Evolutionary conservation across 2,329 filamentous ascomycete species (phyloP), one percentile per base, ranked within the genome.

Genomic region (Mycogone perniciosa): DNA sequence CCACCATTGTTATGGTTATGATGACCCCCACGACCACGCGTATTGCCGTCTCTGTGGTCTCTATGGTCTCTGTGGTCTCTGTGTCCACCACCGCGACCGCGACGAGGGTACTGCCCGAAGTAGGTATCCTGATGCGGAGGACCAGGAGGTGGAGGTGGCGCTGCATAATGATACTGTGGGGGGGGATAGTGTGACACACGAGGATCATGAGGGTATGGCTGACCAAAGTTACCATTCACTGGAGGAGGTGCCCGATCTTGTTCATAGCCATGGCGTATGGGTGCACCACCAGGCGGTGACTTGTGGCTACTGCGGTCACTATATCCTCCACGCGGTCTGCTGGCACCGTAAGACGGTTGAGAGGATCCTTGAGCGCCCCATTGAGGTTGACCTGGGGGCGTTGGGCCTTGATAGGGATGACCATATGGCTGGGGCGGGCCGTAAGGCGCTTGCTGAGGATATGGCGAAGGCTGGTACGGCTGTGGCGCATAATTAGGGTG

Each of bases 401-500:
- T 63, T 38, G 66, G 66, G 7, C 61, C 60, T 45, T 65, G 67
- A 55, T 72, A 73, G 4, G 66, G 64, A 34, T 63, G 60, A 8
- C 56, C 55, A 35, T 72, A 72, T 34, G 64, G 64, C 48, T 70
- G 69, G 30, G 70, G 66, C 40, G 69, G 62, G 9, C 64, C 65
- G 54, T 77, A 77, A 10, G 70, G 64, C 35, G 72, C 67, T 47
- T 73, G 73, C 54, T 75, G 75, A 9, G 68, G 60, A 52, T 72
- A 71, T 48, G 73, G 70, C 27, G 69, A 51, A 41, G 66, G 61
- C 31, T 65, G 64, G 52, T 81, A 83, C 7, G 71, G 64, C 58
- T 82, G 81, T 38, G 76, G 75, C 37, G 78, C 73, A 60, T 81
- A 83, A 63, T 78, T 80, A 33, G 77, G 77, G 56, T 81, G 79